Conservation (phyloP, 176 grass and related monocot genomes). For the Microstegium vimineum region DNA sequence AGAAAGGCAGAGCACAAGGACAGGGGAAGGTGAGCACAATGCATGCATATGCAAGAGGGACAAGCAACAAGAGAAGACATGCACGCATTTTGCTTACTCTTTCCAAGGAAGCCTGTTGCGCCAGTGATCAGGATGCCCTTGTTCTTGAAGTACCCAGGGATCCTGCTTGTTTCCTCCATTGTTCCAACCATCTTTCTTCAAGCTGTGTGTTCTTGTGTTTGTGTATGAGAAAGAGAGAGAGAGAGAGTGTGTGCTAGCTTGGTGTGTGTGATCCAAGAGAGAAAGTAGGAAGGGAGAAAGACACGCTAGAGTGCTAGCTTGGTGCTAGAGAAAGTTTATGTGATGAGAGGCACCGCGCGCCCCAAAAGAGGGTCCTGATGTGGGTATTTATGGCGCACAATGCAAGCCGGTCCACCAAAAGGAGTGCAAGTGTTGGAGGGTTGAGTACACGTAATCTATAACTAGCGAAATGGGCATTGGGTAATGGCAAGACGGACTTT, state of each 20-base stretch:
- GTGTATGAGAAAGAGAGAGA: too few species aligned
- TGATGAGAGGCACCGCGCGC: neutral
- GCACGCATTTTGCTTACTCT: constrained; percentile 50
- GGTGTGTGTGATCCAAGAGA: neutral
- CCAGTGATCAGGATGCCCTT: constrained; percentile 83
- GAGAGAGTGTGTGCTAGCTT: too few species aligned
- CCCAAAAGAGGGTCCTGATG: neutral
- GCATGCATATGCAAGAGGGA: neutral
- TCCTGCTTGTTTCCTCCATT: constrained; percentile 50
- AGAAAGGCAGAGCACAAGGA: neutral
- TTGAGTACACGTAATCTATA: constrained; percentile 16
- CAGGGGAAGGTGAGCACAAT: neutral
- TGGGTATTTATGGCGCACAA: constrained; percentile 36
- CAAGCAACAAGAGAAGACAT: neutral
- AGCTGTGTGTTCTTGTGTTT: neutral
- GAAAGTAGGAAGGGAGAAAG: too few species aligned
- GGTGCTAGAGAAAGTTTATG: neutral
- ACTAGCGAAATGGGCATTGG: neutral
- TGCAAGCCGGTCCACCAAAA: neutral
- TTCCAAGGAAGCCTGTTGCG: constrained; percentile 82
- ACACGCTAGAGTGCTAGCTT: neutral
- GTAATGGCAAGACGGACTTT: neutral
- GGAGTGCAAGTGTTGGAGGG: neutral
- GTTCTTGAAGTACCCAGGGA: constrained; percentile 67
- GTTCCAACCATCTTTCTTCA: neutral